These are phyloP conservation scores for Solanum infundibuliforme DNA, from an alignment of 257 asterid genomes.

Conservation along the genomic window DNA sequence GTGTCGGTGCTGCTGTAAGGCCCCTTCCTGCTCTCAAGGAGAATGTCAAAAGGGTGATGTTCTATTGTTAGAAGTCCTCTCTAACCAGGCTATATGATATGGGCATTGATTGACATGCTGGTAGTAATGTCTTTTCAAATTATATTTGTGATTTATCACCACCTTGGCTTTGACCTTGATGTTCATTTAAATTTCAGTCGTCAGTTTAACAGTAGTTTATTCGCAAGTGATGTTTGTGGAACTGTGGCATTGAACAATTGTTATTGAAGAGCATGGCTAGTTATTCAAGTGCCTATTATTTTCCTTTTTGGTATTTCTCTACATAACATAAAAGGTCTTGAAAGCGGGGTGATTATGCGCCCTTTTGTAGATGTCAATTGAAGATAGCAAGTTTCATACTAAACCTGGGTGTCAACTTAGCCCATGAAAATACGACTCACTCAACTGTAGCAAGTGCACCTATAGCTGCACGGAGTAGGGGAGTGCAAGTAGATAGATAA, in stretches of 20 bases:
- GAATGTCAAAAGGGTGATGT: conserved; percentile 86
- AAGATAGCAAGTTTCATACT: neutral
- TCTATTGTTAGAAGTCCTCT: conserved; percentile 39
- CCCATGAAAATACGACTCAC: neutral
- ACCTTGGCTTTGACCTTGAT: neutral
- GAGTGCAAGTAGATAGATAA: neutral
- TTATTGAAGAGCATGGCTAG: neutral
- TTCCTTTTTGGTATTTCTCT: neutral
- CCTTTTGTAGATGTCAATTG: neutral
- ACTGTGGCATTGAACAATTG: neutral
- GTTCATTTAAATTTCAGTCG: neutral
- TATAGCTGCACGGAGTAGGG: neutral
- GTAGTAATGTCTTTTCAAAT: neutral
- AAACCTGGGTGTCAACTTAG: neutral
- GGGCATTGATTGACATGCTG: neutral
- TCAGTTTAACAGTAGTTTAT: neutral
- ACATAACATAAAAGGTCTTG: neutral
- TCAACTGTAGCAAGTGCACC: neutral
- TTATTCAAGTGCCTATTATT: neutral
- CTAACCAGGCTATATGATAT: neutral
- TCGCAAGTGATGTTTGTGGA: neutral
- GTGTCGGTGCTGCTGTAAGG: conserved; percentile 51
- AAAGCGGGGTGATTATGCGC: neutral
- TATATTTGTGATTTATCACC: neutral
- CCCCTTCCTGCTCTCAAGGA: conserved; percentile 92